Evolutionary conservation across 2,329 filamentous ascomycete genomes (phyloP), one percentile per base, ranked within the genome.

Genomic region (Ascochyta pisi): DNA sequence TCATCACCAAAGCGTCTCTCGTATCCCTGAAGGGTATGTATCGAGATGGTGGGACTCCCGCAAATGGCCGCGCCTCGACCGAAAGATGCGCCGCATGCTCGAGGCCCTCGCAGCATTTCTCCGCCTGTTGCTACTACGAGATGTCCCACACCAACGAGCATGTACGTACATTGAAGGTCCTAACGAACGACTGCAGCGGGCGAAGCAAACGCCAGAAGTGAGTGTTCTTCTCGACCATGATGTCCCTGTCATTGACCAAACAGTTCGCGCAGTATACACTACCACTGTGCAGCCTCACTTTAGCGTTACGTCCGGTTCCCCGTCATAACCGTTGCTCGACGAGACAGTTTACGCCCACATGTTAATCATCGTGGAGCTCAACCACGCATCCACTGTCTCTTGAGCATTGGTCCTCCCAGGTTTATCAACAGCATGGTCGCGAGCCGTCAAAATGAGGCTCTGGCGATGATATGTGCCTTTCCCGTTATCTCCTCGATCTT

Each of bases 401-500:
- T 56, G 33, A 47, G 47, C 33, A 38, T 33, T 40, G 42, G 22
- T 23, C 13, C 19, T 38, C 31, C 16, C 15, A 33, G 31, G 37
- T 38, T 27, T 24, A 26, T 41, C 40, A 34, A 24, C 33, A 52
- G 42, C 13, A 68, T 68, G 70, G 65, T 65, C 15, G 64, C 69
- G 44, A 70, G 57, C 47, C 68, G 69, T 38, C 71, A 74, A 57
- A 38, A 58, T 37, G 63, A 63, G 42, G 63, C 61, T 23, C 65
- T 74, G 10, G 64, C 58, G 8, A 61, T 73, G 38, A 60, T 66
- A 27, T 63, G 65, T 45, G 42, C 68, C 26, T 73, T 73, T 31
- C 65, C 71, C 3, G 59, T 71, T 15, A 46, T 73, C 4, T 65
- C 68, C 12, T 62, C 62, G 8, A 44, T 73, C 22, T 73, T 71